These are phyloP conservation scores for Gaultheria prostrata DNA, from an alignment of 148 eudicot species.

Conservation along the genomic window DNA sequence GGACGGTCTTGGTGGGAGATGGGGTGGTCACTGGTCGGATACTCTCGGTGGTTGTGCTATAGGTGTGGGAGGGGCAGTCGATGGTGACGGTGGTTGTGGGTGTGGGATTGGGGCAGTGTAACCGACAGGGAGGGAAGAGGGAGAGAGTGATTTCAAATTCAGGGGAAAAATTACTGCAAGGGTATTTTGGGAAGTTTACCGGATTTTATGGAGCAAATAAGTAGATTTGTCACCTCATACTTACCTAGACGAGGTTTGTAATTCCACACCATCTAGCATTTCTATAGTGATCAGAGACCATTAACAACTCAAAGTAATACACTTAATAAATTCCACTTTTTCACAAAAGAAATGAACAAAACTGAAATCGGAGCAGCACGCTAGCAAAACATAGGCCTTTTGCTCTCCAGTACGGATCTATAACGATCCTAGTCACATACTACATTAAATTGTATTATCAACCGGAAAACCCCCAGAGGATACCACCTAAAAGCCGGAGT, in stretches of 20 bases:
- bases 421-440: neutral
- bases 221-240: neutral
- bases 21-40: no score
- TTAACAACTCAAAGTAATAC: neutral
- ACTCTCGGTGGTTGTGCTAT: no score
- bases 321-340: neutral
- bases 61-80: no score
- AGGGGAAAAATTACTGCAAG: no score
- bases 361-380: neutral
- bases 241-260: neutral
- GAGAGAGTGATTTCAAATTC: no score
- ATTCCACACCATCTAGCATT: neutral
- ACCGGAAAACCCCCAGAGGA: neutral
- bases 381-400: slow-evolving; percentile 2
- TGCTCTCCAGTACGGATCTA: neutral
- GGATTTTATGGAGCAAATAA: no score
- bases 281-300: neutral
- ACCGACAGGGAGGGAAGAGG: no score
- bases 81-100: no score
- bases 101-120: no score
- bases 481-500: no score
- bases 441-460: neutral
- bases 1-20: no score
- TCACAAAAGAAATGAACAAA: neutral
- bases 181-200: no score